Evolutionary conservation across 2,329 filamentous ascomycete genomes (phyloP).

Genomic region (Graphiopsis chlorocephala): DNA sequence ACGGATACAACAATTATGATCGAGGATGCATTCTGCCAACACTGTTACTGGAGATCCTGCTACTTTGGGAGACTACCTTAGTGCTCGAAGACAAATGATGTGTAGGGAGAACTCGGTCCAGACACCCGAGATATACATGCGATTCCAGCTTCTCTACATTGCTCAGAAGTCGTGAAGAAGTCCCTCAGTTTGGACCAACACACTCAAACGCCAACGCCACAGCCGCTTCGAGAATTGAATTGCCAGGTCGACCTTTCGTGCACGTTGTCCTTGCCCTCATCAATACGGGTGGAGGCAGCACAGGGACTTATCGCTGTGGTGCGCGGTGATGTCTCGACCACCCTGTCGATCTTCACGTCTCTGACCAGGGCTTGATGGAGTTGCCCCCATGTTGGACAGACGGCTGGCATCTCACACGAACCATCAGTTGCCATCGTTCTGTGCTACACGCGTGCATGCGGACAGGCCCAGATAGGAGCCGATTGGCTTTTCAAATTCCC

Average conservation of each 20-base stretch:
- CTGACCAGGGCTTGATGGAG: neutral
- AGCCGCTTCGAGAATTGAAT: neutral
- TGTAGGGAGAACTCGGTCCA: neutral
- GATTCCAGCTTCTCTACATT: neutral
- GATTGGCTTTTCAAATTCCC: constrained; percentile 1
- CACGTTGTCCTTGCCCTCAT: neutral
- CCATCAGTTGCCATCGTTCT: neutral
- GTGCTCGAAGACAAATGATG: neutral
- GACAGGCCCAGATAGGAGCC: neutral
- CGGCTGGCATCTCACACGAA: neutral
- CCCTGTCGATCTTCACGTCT: neutral
- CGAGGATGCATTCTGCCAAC: neutral
- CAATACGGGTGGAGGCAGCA: neutral
- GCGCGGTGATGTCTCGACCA: neutral
- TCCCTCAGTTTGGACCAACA: neutral
- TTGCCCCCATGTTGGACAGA: neutral
- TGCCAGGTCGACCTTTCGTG: neutral
- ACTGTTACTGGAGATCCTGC: neutral
- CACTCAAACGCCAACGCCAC: neutral
- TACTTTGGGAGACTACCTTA: neutral
- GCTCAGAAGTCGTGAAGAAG: neutral
- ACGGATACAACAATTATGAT: neutral
- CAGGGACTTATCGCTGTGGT: neutral
- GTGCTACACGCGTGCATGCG: constrained; percentile 1
- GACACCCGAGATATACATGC: neutral